A percentile compares a stretch with the other conserved stretches of the same genome.
Evolutionary conservation across 495 filamentous ascomycete genomes (phyloP).

Genomic region (Penicillium soppii): DNA sequence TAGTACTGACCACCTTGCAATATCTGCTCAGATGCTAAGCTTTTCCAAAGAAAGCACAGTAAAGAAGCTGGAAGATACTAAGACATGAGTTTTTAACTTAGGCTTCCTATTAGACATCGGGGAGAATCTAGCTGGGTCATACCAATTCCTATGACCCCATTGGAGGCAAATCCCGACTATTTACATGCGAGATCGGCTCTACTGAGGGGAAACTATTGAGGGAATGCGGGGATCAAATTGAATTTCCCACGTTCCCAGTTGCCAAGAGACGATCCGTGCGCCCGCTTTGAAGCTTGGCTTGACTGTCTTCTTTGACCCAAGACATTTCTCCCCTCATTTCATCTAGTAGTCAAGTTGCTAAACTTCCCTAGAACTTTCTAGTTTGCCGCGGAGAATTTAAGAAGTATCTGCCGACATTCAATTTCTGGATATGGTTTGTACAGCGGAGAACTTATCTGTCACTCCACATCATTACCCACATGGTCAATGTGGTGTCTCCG

Average conservation of each 20-base stretch:
- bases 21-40: no score
- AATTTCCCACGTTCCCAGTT: neutral
- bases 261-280: neutral
- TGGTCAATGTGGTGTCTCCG: neutral
- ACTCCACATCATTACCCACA: neutral
- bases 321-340: neutral
- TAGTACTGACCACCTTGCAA: no score
- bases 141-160: neutral
- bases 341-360: no score
- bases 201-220: neutral
- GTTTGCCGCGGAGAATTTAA: neutral
- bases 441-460: neutral
- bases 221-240: neutral
- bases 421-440: neutral
- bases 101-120: no score
- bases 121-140: neutral
- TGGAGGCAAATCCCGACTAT: neutral
- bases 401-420: neutral
- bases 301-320: neutral
- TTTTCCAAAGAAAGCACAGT: no score
- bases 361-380: neutral
- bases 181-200: neutral
- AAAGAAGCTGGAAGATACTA: no score
- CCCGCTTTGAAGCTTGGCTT: slow-evolving; percentile 2
- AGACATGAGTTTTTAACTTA: no score